Percentiles rank a stretch among this genome's conserved stretches.
phyloP scores from a whole-genome alignment of 2,329 filamentous ascomycete genomes.

The Zalaria obscura region DNA sequence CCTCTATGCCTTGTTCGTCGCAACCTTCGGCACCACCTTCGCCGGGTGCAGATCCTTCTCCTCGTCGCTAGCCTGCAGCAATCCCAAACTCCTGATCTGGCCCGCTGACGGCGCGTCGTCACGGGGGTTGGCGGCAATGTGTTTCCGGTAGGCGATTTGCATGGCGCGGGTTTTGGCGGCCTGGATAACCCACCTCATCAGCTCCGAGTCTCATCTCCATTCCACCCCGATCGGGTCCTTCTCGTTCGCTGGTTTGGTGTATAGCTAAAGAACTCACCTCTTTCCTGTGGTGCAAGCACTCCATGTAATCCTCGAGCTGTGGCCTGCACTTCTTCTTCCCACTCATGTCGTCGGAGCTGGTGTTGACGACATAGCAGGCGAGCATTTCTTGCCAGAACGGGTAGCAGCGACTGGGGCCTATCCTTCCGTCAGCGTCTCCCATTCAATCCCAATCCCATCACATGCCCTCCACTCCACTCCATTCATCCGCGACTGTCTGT shows the following conservation, averaged over 20 bases:
- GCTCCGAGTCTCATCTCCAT: too few species aligned
- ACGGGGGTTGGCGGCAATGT: constrained; percentile 58
- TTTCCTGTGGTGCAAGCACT: constrained; percentile 97
- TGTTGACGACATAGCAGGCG: constrained; percentile 95
- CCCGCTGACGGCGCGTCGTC: constrained; percentile 71
- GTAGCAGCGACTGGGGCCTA: constrained; percentile 73
- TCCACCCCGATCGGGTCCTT: too few species aligned
- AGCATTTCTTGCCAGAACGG: constrained; percentile 99
- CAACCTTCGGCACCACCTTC: constrained; percentile 24
- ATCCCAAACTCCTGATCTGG: constrained; percentile 74
- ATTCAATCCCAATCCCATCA: too few species aligned
- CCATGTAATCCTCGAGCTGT: constrained; percentile 90
- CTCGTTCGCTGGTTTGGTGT: too few species aligned
- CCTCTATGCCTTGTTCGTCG: constrained; percentile 10
- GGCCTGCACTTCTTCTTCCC: constrained; percentile 81
- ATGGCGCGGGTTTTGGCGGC: constrained; percentile 63
- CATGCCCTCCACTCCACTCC: not conserved
- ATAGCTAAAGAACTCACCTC: constrained; percentile 50
- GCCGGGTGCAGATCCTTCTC: constrained; percentile 41
- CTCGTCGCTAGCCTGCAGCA: constrained; percentile 66
- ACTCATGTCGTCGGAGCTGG: constrained; percentile 58
- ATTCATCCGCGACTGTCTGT: not conserved
- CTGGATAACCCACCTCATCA: constrained; percentile 31
- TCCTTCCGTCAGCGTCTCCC: not conserved
- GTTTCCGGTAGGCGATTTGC: constrained; percentile 74